These are phyloP conservation scores for Ganoderma leucocontextum DNA, from an alignment of 1,284 basidiomycete genomes.

Conservation along the genomic window DNA sequence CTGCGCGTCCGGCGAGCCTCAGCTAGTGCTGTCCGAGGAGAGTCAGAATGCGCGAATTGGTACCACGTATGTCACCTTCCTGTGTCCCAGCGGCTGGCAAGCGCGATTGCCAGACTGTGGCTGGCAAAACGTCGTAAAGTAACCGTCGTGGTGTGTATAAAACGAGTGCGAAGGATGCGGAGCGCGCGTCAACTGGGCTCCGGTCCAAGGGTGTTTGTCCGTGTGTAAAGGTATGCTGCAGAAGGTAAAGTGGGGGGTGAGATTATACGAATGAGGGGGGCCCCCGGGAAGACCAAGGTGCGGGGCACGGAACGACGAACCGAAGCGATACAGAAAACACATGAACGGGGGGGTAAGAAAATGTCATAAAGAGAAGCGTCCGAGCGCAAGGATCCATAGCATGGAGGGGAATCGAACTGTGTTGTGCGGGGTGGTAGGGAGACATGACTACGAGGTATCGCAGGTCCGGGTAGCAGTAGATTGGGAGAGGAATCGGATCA, in stretches of 20 bases:
- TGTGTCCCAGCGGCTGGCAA: neutral
- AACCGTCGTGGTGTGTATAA: neutral
- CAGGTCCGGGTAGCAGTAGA: neutral
- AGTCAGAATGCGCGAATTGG: neutral
- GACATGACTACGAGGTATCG: constrained; percentile 18
- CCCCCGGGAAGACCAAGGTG: neutral
- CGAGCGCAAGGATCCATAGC: constrained; percentile 10
- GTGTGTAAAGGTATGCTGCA: constrained; percentile 3
- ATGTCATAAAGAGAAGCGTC: constrained; percentile 18
- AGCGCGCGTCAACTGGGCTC: neutral
- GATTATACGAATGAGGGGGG: neutral
- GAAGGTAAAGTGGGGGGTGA: neutral
- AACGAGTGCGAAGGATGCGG: constrained; percentile 7
- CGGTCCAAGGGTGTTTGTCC: neutral
- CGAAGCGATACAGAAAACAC: neutral
- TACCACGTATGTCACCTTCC: neutral
- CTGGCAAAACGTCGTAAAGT: neutral
- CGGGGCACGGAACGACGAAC: neutral
- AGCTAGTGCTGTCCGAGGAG: constrained; percentile 1
- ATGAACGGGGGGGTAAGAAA: neutral
- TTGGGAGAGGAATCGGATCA: neutral
- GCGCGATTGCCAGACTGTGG: neutral
- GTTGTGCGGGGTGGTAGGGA: neutral
- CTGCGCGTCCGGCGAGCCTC: neutral
- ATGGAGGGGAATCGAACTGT: neutral